Evolutionary conservation across 441 rosid genomes (phyloP).

Genomic region (Syzygium syzygioides): DNA sequence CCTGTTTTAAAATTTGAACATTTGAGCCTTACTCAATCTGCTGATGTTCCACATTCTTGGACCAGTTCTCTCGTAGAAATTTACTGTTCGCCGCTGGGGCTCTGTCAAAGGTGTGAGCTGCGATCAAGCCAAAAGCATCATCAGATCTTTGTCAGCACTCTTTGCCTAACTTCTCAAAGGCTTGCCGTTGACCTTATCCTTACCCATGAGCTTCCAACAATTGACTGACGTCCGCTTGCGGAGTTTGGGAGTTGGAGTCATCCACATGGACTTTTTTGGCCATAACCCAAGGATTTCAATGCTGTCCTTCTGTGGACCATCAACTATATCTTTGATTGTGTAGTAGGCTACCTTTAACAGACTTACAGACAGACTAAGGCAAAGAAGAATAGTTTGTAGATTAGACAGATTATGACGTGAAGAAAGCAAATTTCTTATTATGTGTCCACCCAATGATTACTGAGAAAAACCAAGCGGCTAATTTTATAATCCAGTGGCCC

Average conservation of each 20-base stretch:
- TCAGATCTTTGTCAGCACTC: background rate
- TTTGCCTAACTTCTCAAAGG: background rate
- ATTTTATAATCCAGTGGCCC: background rate
- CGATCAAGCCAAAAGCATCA: background rate
- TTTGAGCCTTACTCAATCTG: background rate
- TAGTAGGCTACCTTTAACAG: background rate
- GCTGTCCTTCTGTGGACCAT: background rate
- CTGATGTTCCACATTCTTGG: background rate
- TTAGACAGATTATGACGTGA: background rate
- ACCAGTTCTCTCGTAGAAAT: conserved; percentile 85
- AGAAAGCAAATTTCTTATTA: background rate
- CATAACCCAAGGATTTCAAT: background rate
- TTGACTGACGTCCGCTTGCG: background rate
- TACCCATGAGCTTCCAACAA: background rate
- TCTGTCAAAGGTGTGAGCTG: conserved; percentile 12
- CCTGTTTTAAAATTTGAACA: background rate
- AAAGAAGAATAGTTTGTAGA: background rate
- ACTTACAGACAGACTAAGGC: background rate
- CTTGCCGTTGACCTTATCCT: background rate
- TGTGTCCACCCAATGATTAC: background rate
- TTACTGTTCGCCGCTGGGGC: conserved; percentile 80
- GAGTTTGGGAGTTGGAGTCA: background rate
- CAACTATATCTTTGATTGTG: background rate
- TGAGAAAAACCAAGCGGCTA: background rate
- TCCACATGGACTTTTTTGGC: background rate